A percentile compares a stretch with the other conserved stretches of the same genome.
These are phyloP conservation scores for Osmanthus fragrans DNA, from an alignment of 257 asterid species.

Conservation along the genomic window DNA sequence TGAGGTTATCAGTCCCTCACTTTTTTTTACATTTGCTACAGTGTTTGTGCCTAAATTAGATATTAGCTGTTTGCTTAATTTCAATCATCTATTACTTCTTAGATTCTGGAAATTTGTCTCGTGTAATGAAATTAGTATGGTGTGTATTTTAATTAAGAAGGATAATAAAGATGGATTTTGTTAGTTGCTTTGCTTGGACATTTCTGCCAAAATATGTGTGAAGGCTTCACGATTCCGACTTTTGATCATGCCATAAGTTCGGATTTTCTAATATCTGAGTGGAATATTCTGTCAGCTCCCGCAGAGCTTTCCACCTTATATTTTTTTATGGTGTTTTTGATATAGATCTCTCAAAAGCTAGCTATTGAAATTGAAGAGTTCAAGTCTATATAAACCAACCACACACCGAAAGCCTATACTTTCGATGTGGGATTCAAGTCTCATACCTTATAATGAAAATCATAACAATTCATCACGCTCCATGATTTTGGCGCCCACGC, in stretches of 20 bases:
- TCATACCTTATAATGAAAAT: no score
- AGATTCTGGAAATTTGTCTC: neutral
- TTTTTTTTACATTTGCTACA: neutral
- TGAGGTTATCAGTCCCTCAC: neutral
- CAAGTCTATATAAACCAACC: no score
- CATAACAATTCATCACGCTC: no score
- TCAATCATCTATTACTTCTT: neutral
- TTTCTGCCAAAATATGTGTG: neutral
- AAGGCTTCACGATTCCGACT: neutral
- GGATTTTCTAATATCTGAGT: neutral
- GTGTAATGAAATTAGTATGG: neutral
- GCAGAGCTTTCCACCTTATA: neutral
- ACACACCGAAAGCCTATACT: no score
- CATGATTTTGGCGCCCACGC: no score
- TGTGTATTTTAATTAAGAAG: no score
- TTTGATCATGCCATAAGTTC: neutral
- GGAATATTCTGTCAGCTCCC: neutral
- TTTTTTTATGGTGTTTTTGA: neutral
- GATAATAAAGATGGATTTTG: neutral
- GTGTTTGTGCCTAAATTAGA: neutral
- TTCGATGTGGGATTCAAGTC: no score
- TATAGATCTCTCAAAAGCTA: no score
- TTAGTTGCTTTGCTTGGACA: neutral
- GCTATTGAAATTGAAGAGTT: no score
- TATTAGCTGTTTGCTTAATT: neutral